Percentiles rank a stretch among this genome's conserved stretches.
phyloP scores from a whole-genome alignment of 352 stramenopile species.

The Globisporangium acanthophoron region DNA sequence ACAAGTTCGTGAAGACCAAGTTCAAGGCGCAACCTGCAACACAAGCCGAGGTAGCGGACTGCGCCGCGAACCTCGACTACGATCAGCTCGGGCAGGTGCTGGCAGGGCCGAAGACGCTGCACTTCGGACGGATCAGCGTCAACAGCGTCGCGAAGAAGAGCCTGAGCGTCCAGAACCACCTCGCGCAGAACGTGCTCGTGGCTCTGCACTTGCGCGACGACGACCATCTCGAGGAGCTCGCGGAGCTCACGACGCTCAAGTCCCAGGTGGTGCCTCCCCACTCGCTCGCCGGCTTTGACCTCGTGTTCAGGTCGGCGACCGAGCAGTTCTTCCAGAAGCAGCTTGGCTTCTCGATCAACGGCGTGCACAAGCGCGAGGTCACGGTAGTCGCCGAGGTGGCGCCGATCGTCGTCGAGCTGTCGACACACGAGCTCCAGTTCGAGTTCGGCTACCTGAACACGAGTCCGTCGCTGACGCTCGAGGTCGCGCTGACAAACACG shows the following conservation, averaged over 20 bases:
- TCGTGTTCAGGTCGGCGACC: constrained; percentile 69
- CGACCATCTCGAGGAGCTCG: constrained; percentile 50
- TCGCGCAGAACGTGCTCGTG: constrained; percentile 81
- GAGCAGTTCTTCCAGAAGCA: constrained; percentile 86
- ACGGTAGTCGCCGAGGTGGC: constrained; percentile 85
- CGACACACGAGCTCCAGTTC: constrained; percentile 51
- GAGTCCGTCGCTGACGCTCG: constrained; percentile 38
- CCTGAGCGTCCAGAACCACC: constrained; percentile 87
- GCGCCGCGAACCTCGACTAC: constrained; percentile 50
- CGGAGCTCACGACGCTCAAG: constrained; percentile 40
- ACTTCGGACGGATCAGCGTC: constrained; percentile 91
- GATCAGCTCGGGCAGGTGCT: constrained; percentile 70
- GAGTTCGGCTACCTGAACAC: constrained; percentile 67
- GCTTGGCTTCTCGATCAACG: constrained; percentile 86
- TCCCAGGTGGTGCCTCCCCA: constrained; percentile 85
- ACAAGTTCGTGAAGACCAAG: constrained; percentile 90
- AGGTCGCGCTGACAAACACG: constrained; percentile 85
- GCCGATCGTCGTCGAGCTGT: constrained; percentile 80
- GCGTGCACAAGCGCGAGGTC: constrained; percentile 77
- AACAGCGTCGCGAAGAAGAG: constrained; percentile 74
- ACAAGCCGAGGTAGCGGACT: constrained; percentile 89
- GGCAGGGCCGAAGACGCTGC: constrained; percentile 76
- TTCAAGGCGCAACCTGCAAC: constrained; percentile 87
- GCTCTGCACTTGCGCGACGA: constrained; percentile 34
- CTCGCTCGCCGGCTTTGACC: constrained; percentile 84